Evolutionary conservation across 768 basidiomycete genomes (phyloP).

Genomic region (Termitomyces sp.): DNA sequence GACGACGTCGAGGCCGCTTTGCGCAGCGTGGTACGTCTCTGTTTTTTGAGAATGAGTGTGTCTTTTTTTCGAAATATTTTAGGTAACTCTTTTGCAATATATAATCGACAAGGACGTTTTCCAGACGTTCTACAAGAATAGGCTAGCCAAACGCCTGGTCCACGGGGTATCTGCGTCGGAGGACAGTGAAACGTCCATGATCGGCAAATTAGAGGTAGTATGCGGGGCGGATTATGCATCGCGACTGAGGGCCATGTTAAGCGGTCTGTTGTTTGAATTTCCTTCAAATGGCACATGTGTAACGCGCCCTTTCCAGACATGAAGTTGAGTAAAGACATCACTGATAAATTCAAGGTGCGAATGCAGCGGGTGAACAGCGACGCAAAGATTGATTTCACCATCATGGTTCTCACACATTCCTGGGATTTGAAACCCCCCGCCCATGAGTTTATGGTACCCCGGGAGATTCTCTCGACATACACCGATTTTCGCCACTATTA

Average conservation of each 20-base stretch:
- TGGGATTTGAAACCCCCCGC: slow-evolving; percentile 88
- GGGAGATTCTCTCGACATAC: slow-evolving; percentile 83
- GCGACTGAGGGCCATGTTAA: slow-evolving; percentile 97
- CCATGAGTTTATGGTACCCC: slow-evolving; percentile 86
- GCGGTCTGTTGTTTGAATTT: slow-evolving; percentile 45
- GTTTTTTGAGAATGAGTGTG: not conserved
- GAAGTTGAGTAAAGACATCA: slow-evolving; percentile 92
- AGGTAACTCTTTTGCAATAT: slow-evolving; percentile 99
- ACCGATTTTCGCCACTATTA: slow-evolving; percentile 93
- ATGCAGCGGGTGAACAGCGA: slow-evolving; percentile 86
- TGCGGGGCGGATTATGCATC: slow-evolving; percentile 97
- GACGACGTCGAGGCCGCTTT: slow-evolving; percentile 86
- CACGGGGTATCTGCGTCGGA: slow-evolving; percentile 90
- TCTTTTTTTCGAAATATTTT: slow-evolving; percentile 14
- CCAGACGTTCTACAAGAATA: slow-evolving; percentile 96
- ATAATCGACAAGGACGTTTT: slow-evolving; percentile 99
- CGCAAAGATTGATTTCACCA: slow-evolving; percentile 84
- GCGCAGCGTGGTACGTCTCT: slow-evolving; percentile 73
- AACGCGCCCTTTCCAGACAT: slow-evolving; percentile 55
- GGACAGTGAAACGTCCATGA: slow-evolving; percentile 97
- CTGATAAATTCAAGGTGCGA: slow-evolving; percentile 91
- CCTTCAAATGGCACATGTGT: not conserved
- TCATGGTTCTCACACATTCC: slow-evolving; percentile 94
- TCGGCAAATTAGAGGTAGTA: slow-evolving; percentile 93
- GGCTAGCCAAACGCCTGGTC: slow-evolving; percentile 89